phyloP scores from a whole-genome alignment of 1,139 yeast species.

The Casaregolazyma suthepensis region DNA sequence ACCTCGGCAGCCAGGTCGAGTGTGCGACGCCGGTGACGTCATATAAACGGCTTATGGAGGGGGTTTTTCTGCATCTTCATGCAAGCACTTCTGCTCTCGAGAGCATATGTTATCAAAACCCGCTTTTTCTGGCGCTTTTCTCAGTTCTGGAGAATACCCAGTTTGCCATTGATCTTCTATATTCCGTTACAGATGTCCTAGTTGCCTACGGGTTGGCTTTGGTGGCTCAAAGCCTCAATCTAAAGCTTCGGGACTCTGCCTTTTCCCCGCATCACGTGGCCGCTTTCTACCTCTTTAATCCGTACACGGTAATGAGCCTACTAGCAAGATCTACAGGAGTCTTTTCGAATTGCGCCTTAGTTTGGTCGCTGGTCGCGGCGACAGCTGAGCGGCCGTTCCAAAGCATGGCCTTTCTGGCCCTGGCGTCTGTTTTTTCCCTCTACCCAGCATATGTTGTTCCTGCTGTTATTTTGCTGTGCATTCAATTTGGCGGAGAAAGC shows the following conservation, averaged over 20 bases:
- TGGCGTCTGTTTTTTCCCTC: constrained; percentile 59
- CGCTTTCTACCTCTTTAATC: constrained; percentile 70
- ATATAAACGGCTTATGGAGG: constrained; percentile 64
- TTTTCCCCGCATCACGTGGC: constrained; percentile 30
- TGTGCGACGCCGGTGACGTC: constrained; percentile 77
- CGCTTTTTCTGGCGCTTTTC: constrained; percentile 54
- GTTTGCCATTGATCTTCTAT: constrained; percentile 31
- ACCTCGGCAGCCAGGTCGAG: constrained; percentile 56
- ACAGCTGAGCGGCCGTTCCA: constrained; percentile 37
- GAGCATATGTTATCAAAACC: constrained; percentile 81
- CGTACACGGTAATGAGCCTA: constrained; percentile 62
- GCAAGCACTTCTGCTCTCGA: constrained; percentile 66
- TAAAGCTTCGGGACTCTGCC: constrained; percentile 10
- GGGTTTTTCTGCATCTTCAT: constrained; percentile 60
- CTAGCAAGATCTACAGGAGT: constrained; percentile 63
- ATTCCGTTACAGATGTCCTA: constrained; percentile 37
- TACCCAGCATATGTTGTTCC: constrained; percentile 46
- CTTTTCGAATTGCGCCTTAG: constrained; percentile 53
- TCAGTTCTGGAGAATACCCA: constrained; percentile 32
- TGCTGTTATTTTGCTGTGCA: constrained; percentile 14
- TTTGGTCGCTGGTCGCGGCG: constrained; percentile 47
- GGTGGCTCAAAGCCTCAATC: constrained; percentile 30
- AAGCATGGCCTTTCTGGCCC: constrained; percentile 50
- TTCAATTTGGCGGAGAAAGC: constrained; percentile 5
- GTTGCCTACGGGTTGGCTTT: constrained; percentile 39